phyloP scores from a whole-genome alignment of 2,329 filamentous ascomycete species.

The Aureobasidium lini region DNA sequence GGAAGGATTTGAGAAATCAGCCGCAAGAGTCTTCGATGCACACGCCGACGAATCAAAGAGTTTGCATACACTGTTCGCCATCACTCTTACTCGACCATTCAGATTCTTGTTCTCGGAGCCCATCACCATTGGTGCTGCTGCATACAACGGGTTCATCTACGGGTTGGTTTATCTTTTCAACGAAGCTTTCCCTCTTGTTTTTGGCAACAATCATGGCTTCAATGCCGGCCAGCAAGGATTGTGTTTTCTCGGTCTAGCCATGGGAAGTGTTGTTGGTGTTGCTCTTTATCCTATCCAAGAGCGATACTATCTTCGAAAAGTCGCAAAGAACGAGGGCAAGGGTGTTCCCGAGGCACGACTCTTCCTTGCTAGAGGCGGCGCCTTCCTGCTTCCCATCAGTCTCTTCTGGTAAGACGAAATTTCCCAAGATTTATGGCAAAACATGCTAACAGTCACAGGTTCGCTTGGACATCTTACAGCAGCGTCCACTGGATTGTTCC shows the following conservation, averaged over 20 bases:
- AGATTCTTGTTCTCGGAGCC: conserved; percentile 40
- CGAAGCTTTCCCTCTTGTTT: conserved; percentile 43
- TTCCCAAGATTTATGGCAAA: background rate
- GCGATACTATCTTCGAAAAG: conserved; percentile 18
- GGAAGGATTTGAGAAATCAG: conserved; percentile 14
- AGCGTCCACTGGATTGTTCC: conserved; percentile 36
- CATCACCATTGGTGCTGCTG: conserved; percentile 41
- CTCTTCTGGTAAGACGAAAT: conserved; percentile 18
- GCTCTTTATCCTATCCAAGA: conserved; percentile 18
- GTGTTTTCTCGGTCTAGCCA: conserved; percentile 20
- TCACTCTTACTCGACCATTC: conserved; percentile 40
- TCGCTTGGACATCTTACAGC: conserved; percentile 13
- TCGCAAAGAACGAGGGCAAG: conserved; percentile 19
- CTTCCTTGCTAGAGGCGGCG: conserved; percentile 19
- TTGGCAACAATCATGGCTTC: conserved; percentile 29
- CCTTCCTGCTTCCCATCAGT: conserved; percentile 20
- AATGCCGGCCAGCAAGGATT: conserved; percentile 20
- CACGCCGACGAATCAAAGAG: conserved; percentile 14
- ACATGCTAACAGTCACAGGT: background rate
- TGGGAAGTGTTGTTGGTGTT: conserved; percentile 20
- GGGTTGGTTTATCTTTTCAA: conserved; percentile 45
- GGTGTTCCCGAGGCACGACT: conserved; percentile 26
- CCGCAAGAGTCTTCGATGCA: conserved; percentile 17
- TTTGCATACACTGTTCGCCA: conserved; percentile 29
- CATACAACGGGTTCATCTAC: conserved; percentile 45